A percentile compares a stretch with the other conserved stretches of the same genome.
phyloP scores from a whole-genome alignment of 148 eudicot species.

The Rhododendron kiyosumense region DNA sequence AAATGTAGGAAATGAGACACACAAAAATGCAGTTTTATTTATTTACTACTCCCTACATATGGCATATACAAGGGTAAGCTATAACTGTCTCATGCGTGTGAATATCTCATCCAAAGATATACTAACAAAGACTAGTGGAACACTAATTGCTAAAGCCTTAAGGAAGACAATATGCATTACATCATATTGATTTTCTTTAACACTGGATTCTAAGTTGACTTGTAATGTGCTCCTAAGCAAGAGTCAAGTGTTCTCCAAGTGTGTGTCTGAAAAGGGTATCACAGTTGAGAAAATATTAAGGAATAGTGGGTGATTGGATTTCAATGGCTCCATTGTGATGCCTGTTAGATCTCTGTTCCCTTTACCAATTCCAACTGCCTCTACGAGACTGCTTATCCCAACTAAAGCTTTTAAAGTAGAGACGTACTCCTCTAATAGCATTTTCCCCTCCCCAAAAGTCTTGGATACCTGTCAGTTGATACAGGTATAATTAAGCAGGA shows the following conservation, averaged over 20 bases:
- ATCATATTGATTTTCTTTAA: neutral
- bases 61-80: neutral
- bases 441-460: conserved; percentile 55
- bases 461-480: conserved; percentile 48
- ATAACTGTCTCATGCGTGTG: neutral
- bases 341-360: conserved; percentile 70
- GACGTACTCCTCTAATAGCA: conserved; percentile 48
- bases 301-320: conserved; percentile 22
- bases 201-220: neutral
- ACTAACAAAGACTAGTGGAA: neutral
- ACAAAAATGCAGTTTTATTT: neutral
- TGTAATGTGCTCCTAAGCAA: neutral
- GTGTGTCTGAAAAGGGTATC: neutral
- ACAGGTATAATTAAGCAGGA: neutral
- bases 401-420: conserved; percentile 53
- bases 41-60: neutral
- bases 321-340: conserved; percentile 42
- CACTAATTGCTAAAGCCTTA: neutral
- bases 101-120: neutral
- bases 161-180: neutral
- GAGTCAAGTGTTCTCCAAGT: neutral
- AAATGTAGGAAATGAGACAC: neutral
- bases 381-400: conserved; percentile 49
- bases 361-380: conserved; percentile 71
- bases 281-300: neutral